phyloP scores from a whole-genome alignment of 768 basidiomycete species.

The Suillus sp. region DNA sequence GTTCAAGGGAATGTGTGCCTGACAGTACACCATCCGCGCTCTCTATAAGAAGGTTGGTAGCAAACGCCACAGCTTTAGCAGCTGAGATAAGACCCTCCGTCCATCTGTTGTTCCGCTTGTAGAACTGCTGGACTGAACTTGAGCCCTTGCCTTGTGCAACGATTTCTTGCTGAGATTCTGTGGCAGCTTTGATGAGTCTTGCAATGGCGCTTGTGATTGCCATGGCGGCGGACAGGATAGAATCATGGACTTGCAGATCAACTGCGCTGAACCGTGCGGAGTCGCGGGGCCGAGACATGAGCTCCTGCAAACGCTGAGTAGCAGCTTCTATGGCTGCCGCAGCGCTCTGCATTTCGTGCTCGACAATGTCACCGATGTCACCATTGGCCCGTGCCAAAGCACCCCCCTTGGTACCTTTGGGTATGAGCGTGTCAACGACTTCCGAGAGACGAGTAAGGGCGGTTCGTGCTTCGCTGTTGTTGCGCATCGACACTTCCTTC shows the following conservation, averaged over 20 bases:
- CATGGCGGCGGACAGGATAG: constrained; percentile 90
- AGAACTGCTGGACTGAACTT: constrained; percentile 92
- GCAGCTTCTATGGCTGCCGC: constrained; percentile 93
- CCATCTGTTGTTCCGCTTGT: constrained; percentile 99
- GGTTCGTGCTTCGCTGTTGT: constrained; percentile 82
- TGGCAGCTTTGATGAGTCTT: constrained; percentile 93
- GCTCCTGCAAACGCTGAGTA: constrained; percentile 84
- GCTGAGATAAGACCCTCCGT: constrained; percentile 99
- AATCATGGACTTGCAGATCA: constrained; percentile 96
- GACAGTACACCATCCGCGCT: constrained; percentile 97
- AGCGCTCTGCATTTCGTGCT: constrained; percentile 93
- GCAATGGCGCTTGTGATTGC: constrained; percentile 96
- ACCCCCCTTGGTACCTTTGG: constrained; percentile 75
- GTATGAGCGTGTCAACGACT: constrained; percentile 81
- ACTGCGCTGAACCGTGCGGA: constrained; percentile 85
- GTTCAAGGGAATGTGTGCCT: constrained; percentile 95
- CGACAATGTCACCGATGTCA: constrained; percentile 94
- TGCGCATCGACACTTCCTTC: constrained; percentile 86
- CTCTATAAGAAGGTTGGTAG: constrained; percentile 94
- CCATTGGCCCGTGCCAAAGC: constrained; percentile 79
- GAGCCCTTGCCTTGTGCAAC: constrained; percentile 94
- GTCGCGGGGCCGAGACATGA: constrained; percentile 91
- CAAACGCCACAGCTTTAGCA: constrained; percentile 96
- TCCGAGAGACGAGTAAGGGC: constrained; percentile 87
- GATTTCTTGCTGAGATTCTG: constrained; percentile 98